These are phyloP conservation scores for Aphanomyces invadans DNA, from an alignment of 352 stramenopile species.

Conservation along the genomic window DNA sequence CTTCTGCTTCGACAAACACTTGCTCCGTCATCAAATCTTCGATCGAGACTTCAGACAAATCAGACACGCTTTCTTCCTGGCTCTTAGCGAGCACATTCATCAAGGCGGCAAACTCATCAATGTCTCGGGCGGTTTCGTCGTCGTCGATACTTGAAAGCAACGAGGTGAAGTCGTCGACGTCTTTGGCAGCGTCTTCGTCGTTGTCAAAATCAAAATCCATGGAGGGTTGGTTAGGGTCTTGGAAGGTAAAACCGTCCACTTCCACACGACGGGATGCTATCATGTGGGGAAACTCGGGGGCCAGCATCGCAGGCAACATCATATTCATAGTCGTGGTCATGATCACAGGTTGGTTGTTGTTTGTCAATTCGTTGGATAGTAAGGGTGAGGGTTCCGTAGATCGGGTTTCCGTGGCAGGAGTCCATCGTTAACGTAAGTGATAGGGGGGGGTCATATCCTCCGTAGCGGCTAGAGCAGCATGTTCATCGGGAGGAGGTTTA, in stretches of 20 bases:
- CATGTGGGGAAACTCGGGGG: conserved; percentile 11
- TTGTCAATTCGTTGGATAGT: background rate
- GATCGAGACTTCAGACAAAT: conserved; percentile 2
- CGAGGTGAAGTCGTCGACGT: conserved; percentile 22
- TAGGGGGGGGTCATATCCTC: conserved; percentile 13
- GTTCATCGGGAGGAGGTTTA: conserved; percentile 14
- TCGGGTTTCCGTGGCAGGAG: conserved; percentile 7
- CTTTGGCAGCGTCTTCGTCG: conserved; percentile 17
- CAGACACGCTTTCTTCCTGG: background rate
- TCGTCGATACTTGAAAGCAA: conserved; percentile 18
- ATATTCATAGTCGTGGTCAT: conserved; percentile 22
- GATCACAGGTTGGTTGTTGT: conserved; percentile 1
- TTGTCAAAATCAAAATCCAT: conserved; percentile 14
- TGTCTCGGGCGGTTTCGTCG: conserved; percentile 22
- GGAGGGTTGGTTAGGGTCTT: background rate
- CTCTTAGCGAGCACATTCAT: conserved; percentile 20
- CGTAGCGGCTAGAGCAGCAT: conserved; percentile 21
- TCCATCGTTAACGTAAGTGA: conserved; percentile 19
- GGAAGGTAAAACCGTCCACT: conserved; percentile 20
- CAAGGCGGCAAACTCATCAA: conserved; percentile 20
- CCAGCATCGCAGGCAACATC: conserved; percentile 20
- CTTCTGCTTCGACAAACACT: background rate
- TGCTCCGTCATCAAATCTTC: conserved; percentile 10
- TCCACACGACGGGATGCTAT: background rate
- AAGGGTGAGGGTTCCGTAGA: conserved; percentile 13